These are phyloP conservation scores for Roridomyces roridus DNA, from an alignment of 768 basidiomycete species.

Conservation along the genomic window DNA sequence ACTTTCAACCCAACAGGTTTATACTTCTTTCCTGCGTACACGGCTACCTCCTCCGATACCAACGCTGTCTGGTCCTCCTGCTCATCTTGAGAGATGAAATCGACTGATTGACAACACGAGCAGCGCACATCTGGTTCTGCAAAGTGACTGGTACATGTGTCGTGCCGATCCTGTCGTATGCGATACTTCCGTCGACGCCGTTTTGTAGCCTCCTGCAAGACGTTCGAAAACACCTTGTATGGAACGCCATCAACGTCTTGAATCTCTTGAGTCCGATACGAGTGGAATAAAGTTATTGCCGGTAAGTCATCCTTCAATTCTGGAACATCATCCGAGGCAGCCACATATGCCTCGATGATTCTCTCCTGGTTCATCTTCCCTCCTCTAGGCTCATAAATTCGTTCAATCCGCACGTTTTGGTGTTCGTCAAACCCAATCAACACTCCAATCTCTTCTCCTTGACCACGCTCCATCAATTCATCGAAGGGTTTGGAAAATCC, in stretches of 20 bases:
- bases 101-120: not conserved
- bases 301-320: not conserved
- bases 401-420: not conserved
- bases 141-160: not conserved
- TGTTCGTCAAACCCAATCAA: not conserved
- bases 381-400: conserved; percentile 7
- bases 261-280: not conserved
- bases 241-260: not conserved
- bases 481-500: conserved; percentile 15
- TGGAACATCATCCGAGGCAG: not conserved
- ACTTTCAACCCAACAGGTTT: conserved; percentile 27
- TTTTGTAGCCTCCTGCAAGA: not conserved
- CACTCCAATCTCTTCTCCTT: conserved; percentile 18
- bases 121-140: not conserved
- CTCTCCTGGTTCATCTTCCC: conserved; percentile 2
- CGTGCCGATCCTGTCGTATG: too few species aligned
- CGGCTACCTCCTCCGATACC: not conserved
- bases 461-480: conserved; percentile 1
- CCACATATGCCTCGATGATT: conserved; percentile 10
- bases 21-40: conserved; percentile 26
- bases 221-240: conserved; percentile 3
- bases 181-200: not conserved
- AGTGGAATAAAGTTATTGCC: not conserved
- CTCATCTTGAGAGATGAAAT: not conserved
- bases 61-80: not conserved